Base-by-base conservation (phyloP, 495 filamentous ascomycete genomes). In the Staphylotrichum longicolle region DNA sequence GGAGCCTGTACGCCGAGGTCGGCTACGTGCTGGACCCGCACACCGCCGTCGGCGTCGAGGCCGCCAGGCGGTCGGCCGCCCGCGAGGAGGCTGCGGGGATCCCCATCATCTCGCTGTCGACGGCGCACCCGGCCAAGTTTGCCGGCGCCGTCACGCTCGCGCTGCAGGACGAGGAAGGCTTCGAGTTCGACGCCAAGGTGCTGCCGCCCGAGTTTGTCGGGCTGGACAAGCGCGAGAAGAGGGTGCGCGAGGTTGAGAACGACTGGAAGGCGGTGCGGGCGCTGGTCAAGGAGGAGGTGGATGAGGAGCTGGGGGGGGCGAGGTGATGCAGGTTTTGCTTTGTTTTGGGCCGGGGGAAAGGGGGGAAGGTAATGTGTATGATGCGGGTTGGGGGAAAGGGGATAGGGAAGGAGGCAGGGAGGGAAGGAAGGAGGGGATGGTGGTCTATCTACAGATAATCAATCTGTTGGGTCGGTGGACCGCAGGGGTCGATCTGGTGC, bases 51-150 rank as follows among this genome's bases (percentile, higher is more conserved):
- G 94, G 92, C 51, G 81, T 97, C 33, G 76, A 85, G 34, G 92
- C 89, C 15, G 79, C 91, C 0, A 63, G 82, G 37, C 79, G 91
- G 42, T 88, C 88, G 6, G 79, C 89, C 42, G 66, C 80, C 41
- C 78, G 82, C n/a, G 73, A 76, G 12, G 63, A 53, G 4, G 33
- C 48, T 81, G 56, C 88, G 90, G 58, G 15, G 3, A 39, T 42
- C 7, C 57, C 46, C 39, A 61, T 54, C 68, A 89, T 98, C 70
- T 85, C 91, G 3, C 83, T 97, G 5, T 88, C 90, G 5, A 98
- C 93, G 3, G 93, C 93, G 8, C 93, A 97, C 76, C 93, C 93
- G 4, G 93, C 93, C 45, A 98, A 98, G 74, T 97, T 97, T 70
- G 84, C 85, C 9, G 80, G 82, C 50, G 91, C 89, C 0, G 92